A percentile compares a stretch with the other conserved stretches of the same genome.
Evolutionary conservation across 805 yeast genomes (phyloP).

Genomic region (Yarrowia divulgata): DNA sequence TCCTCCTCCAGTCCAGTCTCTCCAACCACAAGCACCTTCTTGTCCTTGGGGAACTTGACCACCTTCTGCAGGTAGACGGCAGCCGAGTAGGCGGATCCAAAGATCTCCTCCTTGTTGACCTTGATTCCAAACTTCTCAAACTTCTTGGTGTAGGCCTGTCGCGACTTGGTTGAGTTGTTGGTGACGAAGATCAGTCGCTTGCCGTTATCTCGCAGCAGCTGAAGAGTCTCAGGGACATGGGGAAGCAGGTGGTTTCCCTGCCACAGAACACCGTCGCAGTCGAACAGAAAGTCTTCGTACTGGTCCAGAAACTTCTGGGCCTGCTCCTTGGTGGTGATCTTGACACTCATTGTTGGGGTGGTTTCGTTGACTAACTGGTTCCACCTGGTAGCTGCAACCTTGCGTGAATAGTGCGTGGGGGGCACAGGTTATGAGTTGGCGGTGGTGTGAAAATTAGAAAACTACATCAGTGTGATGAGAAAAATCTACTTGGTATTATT

Average conservation of each 20-base stretch:
- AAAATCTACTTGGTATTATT: background rate
- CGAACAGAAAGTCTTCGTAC: constrained; percentile 89
- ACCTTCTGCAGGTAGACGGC: constrained; percentile 85
- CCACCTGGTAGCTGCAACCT: background rate
- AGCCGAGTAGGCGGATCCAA: constrained; percentile 91
- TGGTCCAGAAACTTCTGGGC: constrained; percentile 60
- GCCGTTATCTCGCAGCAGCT: constrained; percentile 58
- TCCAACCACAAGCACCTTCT: constrained; percentile 89
- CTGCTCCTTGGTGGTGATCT: constrained; percentile 45
- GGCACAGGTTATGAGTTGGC: constrained; percentile 6
- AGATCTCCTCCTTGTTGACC: constrained; percentile 67
- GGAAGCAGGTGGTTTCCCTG: constrained; percentile 84
- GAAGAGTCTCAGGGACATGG: constrained; percentile 74
- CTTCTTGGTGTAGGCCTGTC: constrained; percentile 76
- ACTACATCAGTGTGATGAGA: background rate
- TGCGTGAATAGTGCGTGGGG: constrained; percentile 17
- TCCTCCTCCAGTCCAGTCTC: constrained; percentile 87
- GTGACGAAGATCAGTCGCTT: constrained; percentile 90
- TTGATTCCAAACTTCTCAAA: constrained; percentile 66
- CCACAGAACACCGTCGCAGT: constrained; percentile 98
- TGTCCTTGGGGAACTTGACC: constrained; percentile 71
- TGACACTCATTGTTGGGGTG: constrained; percentile 37
- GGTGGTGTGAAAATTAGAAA: no score
- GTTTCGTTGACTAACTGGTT: background rate
- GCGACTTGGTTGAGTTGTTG: constrained; percentile 91